Conservation (phyloP, 2,329 filamentous ascomycete genomes). For the Arthrobotrys entomopaga region DNA sequence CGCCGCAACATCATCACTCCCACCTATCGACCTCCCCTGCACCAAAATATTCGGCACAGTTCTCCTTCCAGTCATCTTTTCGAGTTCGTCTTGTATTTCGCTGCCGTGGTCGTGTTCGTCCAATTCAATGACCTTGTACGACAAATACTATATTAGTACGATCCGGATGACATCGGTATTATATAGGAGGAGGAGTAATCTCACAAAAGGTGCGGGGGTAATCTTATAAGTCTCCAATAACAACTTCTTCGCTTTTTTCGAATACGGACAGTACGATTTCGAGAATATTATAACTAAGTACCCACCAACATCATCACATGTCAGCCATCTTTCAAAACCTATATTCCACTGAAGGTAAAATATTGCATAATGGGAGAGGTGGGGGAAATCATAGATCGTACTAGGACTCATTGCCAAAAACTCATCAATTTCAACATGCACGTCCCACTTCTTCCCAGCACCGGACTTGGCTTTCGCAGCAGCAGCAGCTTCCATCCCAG, state of each 20-base stretch:
- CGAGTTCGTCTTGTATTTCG: conserved; percentile 76
- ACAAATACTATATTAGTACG: background rate
- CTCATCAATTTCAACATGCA: conserved; percentile 76
- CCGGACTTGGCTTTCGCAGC: conserved; percentile 62
- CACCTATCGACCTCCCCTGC: conserved; percentile 87
- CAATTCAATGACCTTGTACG: conserved; percentile 79
- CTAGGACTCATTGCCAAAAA: conserved; percentile 87
- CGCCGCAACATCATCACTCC: conserved; percentile 82
- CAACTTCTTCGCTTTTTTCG: conserved; percentile 83
- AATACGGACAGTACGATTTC: conserved; percentile 90
- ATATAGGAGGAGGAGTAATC: background rate
- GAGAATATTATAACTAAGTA: conserved; percentile 93
- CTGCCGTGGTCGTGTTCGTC: conserved; percentile 81
- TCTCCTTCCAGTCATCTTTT: conserved; percentile 77
- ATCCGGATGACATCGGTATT: background rate
- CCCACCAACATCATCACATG: conserved; percentile 20
- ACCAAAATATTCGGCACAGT: conserved; percentile 95
- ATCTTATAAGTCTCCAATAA: conserved; percentile 87
- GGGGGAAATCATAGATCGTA: conserved; percentile 66
- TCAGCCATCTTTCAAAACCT: conserved; percentile 5
- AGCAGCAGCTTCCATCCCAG: conserved; percentile 59
- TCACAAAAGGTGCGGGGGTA: conserved; percentile 73
- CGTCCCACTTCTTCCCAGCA: conserved; percentile 66
- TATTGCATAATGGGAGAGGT: too few relatives aligned
- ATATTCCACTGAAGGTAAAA: conserved; percentile 33